Percentiles rank a stretch among this genome's conserved stretches.
phyloP scores from a whole-genome alignment of 768 basidiomycete genomes.

The Arthromyces matolae region DNA sequence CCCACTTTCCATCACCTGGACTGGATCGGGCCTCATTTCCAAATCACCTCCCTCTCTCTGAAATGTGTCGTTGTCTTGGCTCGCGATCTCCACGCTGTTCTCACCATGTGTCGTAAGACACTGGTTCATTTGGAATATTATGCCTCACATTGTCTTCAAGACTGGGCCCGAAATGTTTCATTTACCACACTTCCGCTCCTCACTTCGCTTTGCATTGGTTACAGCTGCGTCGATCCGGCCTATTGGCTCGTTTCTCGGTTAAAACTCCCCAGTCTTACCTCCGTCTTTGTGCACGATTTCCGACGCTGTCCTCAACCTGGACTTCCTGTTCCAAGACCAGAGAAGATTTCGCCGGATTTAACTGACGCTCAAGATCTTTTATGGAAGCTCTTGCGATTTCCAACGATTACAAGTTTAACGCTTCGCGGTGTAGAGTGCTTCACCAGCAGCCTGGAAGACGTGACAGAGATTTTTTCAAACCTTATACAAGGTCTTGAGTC shows the following conservation, averaged over 20 bases:
- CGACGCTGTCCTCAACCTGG: conserved; percentile 11
- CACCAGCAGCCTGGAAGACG: conserved; percentile 8
- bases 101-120: conserved; percentile 14
- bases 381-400: conserved; percentile 6
- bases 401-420: conserved; percentile 8
- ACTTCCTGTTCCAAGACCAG: conserved; percentile 1
- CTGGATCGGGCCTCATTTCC: conserved; percentile 10
- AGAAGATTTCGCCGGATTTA: neutral
- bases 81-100: conserved; percentile 12
- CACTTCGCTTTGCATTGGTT: conserved; percentile 14
- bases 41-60: conserved; percentile 15
- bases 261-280: conserved; percentile 13
- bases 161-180: conserved; percentile 2
- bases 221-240: conserved; percentile 8
- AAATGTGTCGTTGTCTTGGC: conserved; percentile 10
- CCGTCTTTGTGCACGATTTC: conserved; percentile 13
- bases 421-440: conserved; percentile 18
- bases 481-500: conserved; percentile 14
- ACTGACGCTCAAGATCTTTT: conserved; percentile 13
- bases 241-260: conserved; percentile 7
- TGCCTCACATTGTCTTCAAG: conserved; percentile 1
- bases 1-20: conserved; percentile 12
- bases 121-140: conserved; percentile 15
- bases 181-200: conserved; percentile 13
- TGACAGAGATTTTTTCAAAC: conserved; percentile 6